Evolutionary conservation across 305 asterid genomes (phyloP).

Genomic region (Caryopteris hybrid): DNA sequence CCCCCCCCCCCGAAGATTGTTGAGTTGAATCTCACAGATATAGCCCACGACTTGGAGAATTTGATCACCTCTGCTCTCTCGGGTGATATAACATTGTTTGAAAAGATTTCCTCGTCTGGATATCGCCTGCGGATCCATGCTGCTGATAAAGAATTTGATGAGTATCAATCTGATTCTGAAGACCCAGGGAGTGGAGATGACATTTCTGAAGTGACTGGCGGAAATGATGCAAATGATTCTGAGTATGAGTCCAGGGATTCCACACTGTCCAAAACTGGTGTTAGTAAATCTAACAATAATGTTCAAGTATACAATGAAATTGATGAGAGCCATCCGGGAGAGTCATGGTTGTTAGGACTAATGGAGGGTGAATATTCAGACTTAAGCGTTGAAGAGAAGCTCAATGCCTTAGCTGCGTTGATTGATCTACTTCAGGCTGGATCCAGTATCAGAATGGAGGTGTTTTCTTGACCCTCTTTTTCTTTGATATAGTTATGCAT

Average conservation of each 20-base stretch:
- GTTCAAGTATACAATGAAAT: conserved; percentile 53
- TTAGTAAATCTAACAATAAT: conserved; percentile 23
- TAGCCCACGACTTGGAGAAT: conserved; percentile 49
- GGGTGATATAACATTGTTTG: conserved; percentile 85
- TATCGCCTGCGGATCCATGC: conserved; percentile 81
- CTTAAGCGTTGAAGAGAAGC: conserved; percentile 84
- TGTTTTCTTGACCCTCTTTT: conserved; percentile 12
- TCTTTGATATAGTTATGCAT: background rate
- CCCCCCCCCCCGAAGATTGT: conserved; percentile 51
- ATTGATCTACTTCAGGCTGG: conserved; percentile 81
- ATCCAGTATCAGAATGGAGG: conserved; percentile 78
- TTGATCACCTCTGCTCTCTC: conserved; percentile 66
- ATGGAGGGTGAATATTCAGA: conserved; percentile 97
- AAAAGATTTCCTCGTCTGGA: conserved; percentile 77
- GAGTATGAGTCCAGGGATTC: conserved; percentile 47
- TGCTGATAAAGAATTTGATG: conserved; percentile 48
- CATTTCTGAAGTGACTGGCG: conserved; percentile 59
- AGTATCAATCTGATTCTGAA: conserved; percentile 58
- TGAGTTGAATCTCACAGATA: conserved; percentile 55
- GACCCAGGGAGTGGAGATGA: conserved; percentile 69
- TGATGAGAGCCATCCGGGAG: conserved; percentile 96
- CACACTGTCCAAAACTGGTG: conserved; percentile 38
- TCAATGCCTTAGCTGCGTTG: conserved; percentile 59
- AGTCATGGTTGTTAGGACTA: conserved; percentile 84
- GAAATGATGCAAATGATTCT: conserved; percentile 44